phyloP scores from a whole-genome alignment of 371 early-diverging fungal genomes.

The Catenaria anguillulae region DNA sequence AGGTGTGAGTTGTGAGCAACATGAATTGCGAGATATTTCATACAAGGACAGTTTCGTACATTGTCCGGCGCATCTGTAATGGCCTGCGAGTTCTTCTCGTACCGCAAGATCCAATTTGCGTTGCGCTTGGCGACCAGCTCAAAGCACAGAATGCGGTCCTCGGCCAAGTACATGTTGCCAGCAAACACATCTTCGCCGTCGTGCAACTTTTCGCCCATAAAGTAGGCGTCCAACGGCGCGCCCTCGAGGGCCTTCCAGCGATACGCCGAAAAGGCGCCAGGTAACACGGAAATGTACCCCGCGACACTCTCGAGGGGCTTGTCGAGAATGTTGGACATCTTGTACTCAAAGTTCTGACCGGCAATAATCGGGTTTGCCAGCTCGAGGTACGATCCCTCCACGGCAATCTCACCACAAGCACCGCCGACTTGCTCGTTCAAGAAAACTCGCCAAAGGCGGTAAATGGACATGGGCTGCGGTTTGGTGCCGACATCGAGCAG shows the following conservation, averaged over 20 bases:
- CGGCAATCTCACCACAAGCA: slow-evolving; percentile 59
- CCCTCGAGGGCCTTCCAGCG: slow-evolving; percentile 44
- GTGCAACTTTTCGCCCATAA: slow-evolving; percentile 41
- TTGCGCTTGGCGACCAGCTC: slow-evolving; percentile 51
- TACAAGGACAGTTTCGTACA: too few species aligned
- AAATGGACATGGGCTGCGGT: slow-evolving; percentile 40
- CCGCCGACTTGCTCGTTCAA: slow-evolving; percentile 45
- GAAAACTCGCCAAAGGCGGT: slow-evolving; percentile 56
- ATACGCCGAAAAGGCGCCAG: slow-evolving; percentile 59
- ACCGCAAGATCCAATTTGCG: slow-evolving; percentile 46
- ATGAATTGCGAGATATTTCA: slow-evolving; percentile 17
- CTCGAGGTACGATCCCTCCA: slow-evolving; percentile 44
- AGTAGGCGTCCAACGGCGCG: slow-evolving; percentile 41
- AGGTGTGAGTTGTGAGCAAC: slow-evolving; percentile 3
- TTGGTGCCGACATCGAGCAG: slow-evolving; percentile 58
- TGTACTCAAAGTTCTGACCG: slow-evolving; percentile 73
- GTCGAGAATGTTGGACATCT: slow-evolving; percentile 53
- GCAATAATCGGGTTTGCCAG: slow-evolving; percentile 78
- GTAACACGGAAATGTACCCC: slow-evolving; percentile 68
- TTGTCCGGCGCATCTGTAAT: slow-evolving; percentile 54
- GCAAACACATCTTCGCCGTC: slow-evolving; percentile 33
- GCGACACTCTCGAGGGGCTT: slow-evolving; percentile 68
- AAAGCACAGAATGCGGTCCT: slow-evolving; percentile 47
- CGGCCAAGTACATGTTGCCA: slow-evolving; percentile 63
- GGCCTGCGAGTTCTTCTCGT: slow-evolving; percentile 42